These are phyloP conservation scores for Populus hybrid DNA, from an alignment of 441 rosid genomes.

Conservation along the genomic window DNA sequence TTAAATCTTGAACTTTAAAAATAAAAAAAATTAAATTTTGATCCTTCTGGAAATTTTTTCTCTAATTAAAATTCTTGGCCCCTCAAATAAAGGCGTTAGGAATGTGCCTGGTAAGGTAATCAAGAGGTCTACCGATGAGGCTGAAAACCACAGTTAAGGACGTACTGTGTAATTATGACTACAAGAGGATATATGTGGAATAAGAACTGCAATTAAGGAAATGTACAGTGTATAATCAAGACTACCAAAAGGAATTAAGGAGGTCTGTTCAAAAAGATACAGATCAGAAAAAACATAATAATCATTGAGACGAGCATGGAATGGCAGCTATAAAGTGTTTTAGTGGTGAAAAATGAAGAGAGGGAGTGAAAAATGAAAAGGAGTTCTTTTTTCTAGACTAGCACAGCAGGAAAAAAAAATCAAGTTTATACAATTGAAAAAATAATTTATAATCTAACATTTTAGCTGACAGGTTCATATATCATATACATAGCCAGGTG, in stretches of 20 bases:
- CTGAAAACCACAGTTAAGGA: background rate
- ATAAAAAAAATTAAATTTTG: background rate
- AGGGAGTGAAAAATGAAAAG: background rate
- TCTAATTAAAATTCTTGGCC: no score
- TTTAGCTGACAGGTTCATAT: no score
- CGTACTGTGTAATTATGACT: background rate
- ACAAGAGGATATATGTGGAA: background rate
- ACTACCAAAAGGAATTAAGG: slow-evolving; percentile 1
- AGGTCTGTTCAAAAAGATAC: background rate
- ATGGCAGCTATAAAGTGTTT: background rate
- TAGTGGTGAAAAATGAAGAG: background rate
- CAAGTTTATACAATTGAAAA: no score
- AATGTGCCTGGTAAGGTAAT: no score
- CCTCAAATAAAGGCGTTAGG: background rate
- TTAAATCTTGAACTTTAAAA: background rate
- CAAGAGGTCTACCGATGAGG: background rate
- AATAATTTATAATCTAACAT: no score
- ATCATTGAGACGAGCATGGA: background rate
- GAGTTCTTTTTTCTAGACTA: background rate
- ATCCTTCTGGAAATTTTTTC: no score
- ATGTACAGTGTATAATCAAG: slow-evolving; percentile 7
- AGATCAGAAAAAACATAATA: no score
- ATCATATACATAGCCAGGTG: no score
- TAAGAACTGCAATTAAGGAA: slow-evolving; percentile 1
- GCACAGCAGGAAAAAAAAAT: background rate